A percentile compares a stretch with the other conserved stretches of the same genome.
Conservation (phyloP, 2,329 filamentous ascomycete genomes). For the Colletotrichum shisoi region DNA sequence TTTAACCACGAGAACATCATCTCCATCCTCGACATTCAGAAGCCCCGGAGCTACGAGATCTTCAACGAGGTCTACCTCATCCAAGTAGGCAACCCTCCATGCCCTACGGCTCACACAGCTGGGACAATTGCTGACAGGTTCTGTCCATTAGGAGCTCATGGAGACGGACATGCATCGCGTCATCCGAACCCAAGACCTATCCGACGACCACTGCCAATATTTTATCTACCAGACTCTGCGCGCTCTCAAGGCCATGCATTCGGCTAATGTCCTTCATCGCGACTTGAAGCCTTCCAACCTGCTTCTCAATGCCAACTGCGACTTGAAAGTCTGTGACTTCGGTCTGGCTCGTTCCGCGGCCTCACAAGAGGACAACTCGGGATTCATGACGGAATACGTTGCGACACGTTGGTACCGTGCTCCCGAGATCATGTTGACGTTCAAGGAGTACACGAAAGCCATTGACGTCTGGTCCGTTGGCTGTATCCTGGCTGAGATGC, state of each 20-base stretch:
- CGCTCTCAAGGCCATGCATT: constrained; percentile 98
- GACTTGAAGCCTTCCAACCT: constrained; percentile 98
- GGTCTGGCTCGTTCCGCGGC: constrained; percentile 94
- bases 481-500: constrained; percentile 97
- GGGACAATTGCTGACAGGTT: constrained; percentile 36
- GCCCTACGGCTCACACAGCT: not conserved
- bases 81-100: constrained; percentile 68
- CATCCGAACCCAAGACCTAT: constrained; percentile 97
- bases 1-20: constrained; percentile 99
- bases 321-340: constrained; percentile 98
- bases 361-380: constrained; percentile 98
- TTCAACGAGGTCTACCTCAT: constrained; percentile 99
- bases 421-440: constrained; percentile 99
- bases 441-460: constrained; percentile 99
- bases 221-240: constrained; percentile 99
- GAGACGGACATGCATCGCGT: constrained; percentile 99
- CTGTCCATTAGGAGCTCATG: constrained; percentile 80
- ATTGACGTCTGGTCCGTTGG: constrained; percentile 99
- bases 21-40: constrained; percentile 98
- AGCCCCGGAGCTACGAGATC: constrained; percentile 91
- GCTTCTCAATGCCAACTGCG: constrained; percentile 96
- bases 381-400: constrained; percentile 99
- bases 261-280: constrained; percentile 95
- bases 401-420: constrained; percentile 99
- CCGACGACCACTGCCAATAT: constrained; percentile 99